Base-by-base conservation (phyloP, 768 basidiomycete species). In the Boletus rufocinnamomeus region DNA sequence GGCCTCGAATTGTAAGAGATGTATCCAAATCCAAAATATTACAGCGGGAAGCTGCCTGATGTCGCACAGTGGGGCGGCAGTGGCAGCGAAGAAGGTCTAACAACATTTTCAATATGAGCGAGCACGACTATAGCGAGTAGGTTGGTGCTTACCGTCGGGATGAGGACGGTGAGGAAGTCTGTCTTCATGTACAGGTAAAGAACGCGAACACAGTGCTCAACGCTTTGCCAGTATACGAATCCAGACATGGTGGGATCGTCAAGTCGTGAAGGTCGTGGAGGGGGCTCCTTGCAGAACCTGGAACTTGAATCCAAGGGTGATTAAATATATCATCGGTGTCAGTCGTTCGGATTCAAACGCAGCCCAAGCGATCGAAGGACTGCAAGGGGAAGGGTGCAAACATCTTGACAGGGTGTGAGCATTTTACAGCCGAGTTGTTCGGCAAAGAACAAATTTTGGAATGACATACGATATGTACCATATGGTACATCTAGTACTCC, bases 11-110 rank as follows among this genome's bases (percentile, higher is more conserved):
- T 79, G 78, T 7, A 82, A 68, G 30, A 80, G 70, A 59, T 82
- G 81, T 6, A 80, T 58, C 74, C 75, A 80, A 13, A 79, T 76
- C 81, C 81, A 82, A 38, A 76, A 62, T 38, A 77, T 62, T 14
- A 74, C 67, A 35, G 74, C 66, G 14, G 69, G 54, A 6, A 75
- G 44, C 1, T 52, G 66, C 3, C 48, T 46, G 28, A 66, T 8
- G 35, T 63, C 59, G 23, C 62, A 64, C 2, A 74, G 54, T 2
- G 78, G 76, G 4, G 77, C 76, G 0, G 74, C 66, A 6, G 69
- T 66, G 1, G 45, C 45, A 5, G 77, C 68, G 46, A 78, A 76
- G 40, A 76, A 52, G 1, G 72, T 74, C 77, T 78, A 56, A 6
- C 27, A 9, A 5, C 6, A 43, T 40, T 5, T n/a, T 64, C 14